Base-by-base conservation (phyloP, 345 rosid genomes). In the Carallia pectinifolia region DNA sequence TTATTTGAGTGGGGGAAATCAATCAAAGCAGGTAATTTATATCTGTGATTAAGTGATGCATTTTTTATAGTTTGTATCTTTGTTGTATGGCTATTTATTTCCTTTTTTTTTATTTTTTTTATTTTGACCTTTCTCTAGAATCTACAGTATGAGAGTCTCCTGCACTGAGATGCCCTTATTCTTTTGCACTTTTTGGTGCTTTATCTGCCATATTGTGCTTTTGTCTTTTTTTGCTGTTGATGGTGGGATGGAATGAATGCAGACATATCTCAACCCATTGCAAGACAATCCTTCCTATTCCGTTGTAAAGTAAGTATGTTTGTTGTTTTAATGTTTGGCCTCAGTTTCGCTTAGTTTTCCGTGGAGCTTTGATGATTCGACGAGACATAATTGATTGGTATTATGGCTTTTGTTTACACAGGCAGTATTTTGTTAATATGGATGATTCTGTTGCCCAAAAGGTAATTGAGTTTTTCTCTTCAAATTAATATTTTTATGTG, bases 261-360 rank as follows among this genome's bases (percentile, higher is more conserved):
- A 91, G 97, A 84, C 85, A 10, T 81, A 88, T 76, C 52, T 85
- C n/a, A 91, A 94, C 75, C 98, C 97, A 40, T 65, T 91, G 73
- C 95, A 88, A 81, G 86, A 91, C 74, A 90, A 94, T 77, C 96
- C 97, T 65, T 91, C 97, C 6, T 91, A 83, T 73, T 94, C 97
- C 0, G 96, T 88, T 40, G 98, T 90, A 6, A 90, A 90, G 97
- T 91, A 78, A 86, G 97, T 66, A 64, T 48, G 55, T 10, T 48
- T 7, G 31, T 19, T 37, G 39, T 13, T 33, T 7, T 31, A 7
- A 12, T 62, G n/a, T 40, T 72, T 10, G 9, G 15, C 27, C 15
- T 33, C n/a, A 36, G 6, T 34, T 54, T 15, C 38, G 40, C 12
- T 40, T 2, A 47, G 47, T 30, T 61, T 34, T 61, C 10, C 33